Percentiles rank a stretch among this genome's conserved stretches.
phyloP scores from a whole-genome alignment of 2,329 filamentous ascomycete species.

The Nemania bipapillata region DNA sequence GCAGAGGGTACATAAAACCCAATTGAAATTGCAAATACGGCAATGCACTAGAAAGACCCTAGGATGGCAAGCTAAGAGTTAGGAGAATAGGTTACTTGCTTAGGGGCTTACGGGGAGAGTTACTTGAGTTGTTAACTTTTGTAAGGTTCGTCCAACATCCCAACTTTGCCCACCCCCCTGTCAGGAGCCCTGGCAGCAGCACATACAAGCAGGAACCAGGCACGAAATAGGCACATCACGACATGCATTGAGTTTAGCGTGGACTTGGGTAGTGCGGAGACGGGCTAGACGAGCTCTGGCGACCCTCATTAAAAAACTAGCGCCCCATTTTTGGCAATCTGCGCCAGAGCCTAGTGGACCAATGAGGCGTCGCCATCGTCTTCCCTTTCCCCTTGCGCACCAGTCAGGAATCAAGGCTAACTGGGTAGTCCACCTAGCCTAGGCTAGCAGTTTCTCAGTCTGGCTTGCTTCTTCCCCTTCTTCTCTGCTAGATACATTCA shows the following conservation, averaged over 20 bases:
- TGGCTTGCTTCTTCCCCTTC: slow-evolving; percentile 44
- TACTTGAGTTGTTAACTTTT: slow-evolving; percentile 13
- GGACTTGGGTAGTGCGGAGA: slow-evolving; percentile 11
- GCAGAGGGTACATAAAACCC: slow-evolving; percentile 5
- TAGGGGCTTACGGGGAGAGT: background rate
- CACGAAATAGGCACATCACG: slow-evolving; percentile 16
- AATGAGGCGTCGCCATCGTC: slow-evolving; percentile 44
- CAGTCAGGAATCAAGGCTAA: slow-evolving; percentile 43
- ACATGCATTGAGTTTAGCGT: slow-evolving; percentile 28
- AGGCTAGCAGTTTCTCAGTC: slow-evolving; percentile 33
- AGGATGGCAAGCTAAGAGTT: slow-evolving; percentile 19
- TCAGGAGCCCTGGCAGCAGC: slow-evolving; percentile 15
- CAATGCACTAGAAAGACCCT: slow-evolving; percentile 6
- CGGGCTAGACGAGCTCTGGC: slow-evolving; percentile 29
- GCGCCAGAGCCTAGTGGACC: slow-evolving; percentile 48
- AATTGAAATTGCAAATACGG: slow-evolving; percentile 38
- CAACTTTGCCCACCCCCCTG: slow-evolving; percentile 9
- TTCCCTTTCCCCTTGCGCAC: slow-evolving; percentile 38
- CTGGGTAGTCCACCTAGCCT: no score
- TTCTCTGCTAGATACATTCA: slow-evolving; percentile 43
- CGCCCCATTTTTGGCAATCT: slow-evolving; percentile 54
- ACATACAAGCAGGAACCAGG: slow-evolving; percentile 22
- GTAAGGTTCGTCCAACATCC: slow-evolving; percentile 14
- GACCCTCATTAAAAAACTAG: slow-evolving; percentile 57
- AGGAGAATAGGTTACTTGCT: slow-evolving; percentile 7